A percentile compares a stretch with the other conserved stretches of the same genome.
Evolutionary conservation across 2,329 filamentous ascomycete genomes (phyloP).

Genomic region (Diaporthe sp.): DNA sequence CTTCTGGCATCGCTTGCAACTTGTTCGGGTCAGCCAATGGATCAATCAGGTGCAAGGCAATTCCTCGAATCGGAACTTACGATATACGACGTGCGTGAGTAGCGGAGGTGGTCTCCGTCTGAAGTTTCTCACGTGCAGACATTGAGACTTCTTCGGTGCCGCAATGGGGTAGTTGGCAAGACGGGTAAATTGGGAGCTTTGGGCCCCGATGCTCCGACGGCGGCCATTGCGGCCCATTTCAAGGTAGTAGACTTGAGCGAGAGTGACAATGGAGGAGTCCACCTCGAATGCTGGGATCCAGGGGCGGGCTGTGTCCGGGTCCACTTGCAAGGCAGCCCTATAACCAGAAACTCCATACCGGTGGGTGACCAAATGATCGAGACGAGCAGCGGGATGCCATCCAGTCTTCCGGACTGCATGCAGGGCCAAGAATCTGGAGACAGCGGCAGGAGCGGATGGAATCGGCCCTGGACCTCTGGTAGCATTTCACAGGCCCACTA

Average conservation of each 20-base stretch:
- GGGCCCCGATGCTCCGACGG: not conserved
- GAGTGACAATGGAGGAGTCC: not conserved
- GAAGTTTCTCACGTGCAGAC: not conserved
- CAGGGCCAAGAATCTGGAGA: not conserved
- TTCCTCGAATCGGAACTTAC: not conserved
- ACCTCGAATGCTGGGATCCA: not conserved
- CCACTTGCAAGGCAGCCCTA: conserved; percentile 11
- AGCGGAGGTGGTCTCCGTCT: not conserved
- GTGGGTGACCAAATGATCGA: not conserved
- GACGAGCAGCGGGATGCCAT: not conserved
- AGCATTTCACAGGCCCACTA: not conserved
- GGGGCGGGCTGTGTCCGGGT: not conserved
- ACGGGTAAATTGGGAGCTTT: not conserved
- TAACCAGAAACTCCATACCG: conserved; percentile 7
- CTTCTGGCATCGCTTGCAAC: conserved; percentile 24
- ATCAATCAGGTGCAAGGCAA: not conserved
- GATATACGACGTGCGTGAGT: conserved; percentile 4
- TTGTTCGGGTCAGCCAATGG: not conserved
- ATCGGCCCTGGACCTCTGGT: not conserved
- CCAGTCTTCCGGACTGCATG: not conserved
- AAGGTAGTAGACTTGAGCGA: not conserved
- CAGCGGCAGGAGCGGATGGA: not conserved
- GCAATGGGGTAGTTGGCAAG: not conserved
- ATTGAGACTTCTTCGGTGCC: not conserved
- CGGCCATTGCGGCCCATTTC: not conserved